Evolutionary conservation across 768 basidiomycete genomes (phyloP), one percentile per base, ranked within the genome.

Genomic region (Boletus huronensis): DNA sequence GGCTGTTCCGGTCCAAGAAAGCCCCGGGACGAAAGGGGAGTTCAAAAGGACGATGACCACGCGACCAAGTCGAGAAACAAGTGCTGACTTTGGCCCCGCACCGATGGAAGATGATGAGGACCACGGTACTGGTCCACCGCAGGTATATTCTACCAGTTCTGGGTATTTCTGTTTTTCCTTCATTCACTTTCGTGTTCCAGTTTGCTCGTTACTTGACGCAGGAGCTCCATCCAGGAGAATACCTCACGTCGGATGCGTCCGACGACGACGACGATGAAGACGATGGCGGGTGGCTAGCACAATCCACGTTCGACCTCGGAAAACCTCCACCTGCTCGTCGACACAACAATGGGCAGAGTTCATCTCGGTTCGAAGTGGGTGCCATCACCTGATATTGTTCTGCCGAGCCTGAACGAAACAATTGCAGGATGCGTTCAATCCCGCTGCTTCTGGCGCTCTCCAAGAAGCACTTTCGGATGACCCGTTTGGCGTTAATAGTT

Each of bases 191-290:
- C 36, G 17, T 25, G 17, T 43, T 46, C 16, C 55, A 93, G 90
- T 93, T 94, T 70, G 87, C 88, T 17, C 79, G 83, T 29, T 93
- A 93, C 65, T 76, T 91, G 29, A 82, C 83, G 6, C 82, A 86
- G 57, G 88, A 91, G 63, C 85, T 91, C 60, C 81, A 83, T 53
- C 74, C 82, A 0, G 74, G 80, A 25, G 85, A 85, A 52, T 79
- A 79, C 47, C 78, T 83, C 55, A 70, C 68, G 64, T 81, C 77
- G 0, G 79, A 79, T 49, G 67, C 72, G 26, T 79, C 77, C 1
- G 80, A 89, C 43, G 79, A 80, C 46, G 74, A 77, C 2, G 74
- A 77, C 8, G 77, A 81, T 10, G 87, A 89, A 17, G 88, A 89
- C 13, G 82, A 88, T n/a, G 82, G 82, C 5, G 89, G 89, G 0